phyloP scores from a whole-genome alignment of 2,329 filamentous ascomycete genomes.

The Fusarium chuoi region DNA sequence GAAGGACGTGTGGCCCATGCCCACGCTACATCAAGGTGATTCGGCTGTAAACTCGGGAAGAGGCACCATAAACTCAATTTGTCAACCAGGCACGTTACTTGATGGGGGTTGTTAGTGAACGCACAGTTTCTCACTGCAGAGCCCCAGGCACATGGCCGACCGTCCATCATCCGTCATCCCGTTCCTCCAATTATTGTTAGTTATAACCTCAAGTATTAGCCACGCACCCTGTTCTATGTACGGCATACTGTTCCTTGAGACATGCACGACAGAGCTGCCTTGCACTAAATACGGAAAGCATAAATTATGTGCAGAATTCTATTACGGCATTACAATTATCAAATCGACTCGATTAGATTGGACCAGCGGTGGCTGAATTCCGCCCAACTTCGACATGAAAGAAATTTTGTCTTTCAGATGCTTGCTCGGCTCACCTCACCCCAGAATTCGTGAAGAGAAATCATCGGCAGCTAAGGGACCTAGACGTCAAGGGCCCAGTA shows the following conservation, averaged over 20 bases:
- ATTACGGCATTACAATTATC: background rate
- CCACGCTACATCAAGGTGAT: background rate
- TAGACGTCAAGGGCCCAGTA: slow-evolving; percentile 25
- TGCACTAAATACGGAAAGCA: background rate
- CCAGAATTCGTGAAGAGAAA: slow-evolving; percentile 30
- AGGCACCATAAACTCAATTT: slow-evolving; percentile 22
- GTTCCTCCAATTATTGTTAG: slow-evolving; percentile 20
- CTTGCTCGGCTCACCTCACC: slow-evolving; percentile 36
- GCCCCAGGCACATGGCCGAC: slow-evolving; percentile 21
- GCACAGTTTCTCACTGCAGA: slow-evolving; percentile 8
- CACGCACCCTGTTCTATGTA: background rate
- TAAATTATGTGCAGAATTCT: background rate
- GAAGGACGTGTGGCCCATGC: slow-evolving; percentile 24
- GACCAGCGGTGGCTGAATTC: slow-evolving; percentile 15
- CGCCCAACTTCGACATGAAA: slow-evolving; percentile 9
- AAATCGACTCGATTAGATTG: background rate
- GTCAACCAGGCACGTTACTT: background rate
- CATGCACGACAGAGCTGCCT: slow-evolving; percentile 38
- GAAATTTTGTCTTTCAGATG: slow-evolving; percentile 12
- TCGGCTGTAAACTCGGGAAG: slow-evolving; percentile 36
- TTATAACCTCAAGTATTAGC: background rate
- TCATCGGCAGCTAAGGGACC: slow-evolving; percentile 21
- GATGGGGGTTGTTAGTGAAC: slow-evolving; percentile 23
- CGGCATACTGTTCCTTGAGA: background rate
- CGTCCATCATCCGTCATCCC: slow-evolving; percentile 28